Conservation (phyloP, 176 grass and related monocot species). For the Typha latifolia region DNA sequence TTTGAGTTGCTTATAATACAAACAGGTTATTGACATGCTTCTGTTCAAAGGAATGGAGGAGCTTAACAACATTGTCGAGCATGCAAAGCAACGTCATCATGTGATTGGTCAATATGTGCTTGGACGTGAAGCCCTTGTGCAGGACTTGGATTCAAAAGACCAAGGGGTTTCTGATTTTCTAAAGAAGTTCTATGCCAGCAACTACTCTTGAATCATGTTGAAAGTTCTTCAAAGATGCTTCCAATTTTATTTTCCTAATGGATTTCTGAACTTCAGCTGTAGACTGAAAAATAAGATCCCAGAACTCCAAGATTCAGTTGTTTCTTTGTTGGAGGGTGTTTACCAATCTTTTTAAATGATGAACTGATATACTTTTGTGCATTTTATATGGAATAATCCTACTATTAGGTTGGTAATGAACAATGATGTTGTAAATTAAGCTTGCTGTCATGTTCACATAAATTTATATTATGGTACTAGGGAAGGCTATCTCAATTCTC, state of each 20-base stretch:
- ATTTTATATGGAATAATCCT: too few species aligned
- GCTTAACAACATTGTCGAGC: slow-evolving; percentile 63
- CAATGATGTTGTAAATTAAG: too few species aligned
- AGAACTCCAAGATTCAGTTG: not conserved
- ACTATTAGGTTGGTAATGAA: too few species aligned
- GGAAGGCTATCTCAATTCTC: too few species aligned
- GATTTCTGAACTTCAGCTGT: not conserved
- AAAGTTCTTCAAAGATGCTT: not conserved
- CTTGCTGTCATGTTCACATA: too few species aligned
- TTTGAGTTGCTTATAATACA: not conserved
- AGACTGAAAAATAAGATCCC: not conserved
- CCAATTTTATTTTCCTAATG: not conserved
- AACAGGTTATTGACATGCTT: slow-evolving; percentile 92
- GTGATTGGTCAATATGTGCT: slow-evolving; percentile 84
- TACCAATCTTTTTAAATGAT: not conserved
- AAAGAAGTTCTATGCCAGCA: slow-evolving; percentile 79
- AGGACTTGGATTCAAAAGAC: slow-evolving; percentile 45
- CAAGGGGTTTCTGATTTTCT: slow-evolving; percentile 59
- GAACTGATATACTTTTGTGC: too few species aligned
- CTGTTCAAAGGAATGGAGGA: slow-evolving; percentile 85
- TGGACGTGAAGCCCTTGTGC: slow-evolving; percentile 38
- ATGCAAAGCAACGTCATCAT: slow-evolving; percentile 93
- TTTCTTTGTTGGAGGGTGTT: not conserved
- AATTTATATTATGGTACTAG: too few species aligned
- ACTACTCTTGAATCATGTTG: slow-evolving; percentile 50